These are phyloP conservation scores for Fraxinus anomala DNA, from an alignment of 257 asterid species.

Conservation along the genomic window DNA sequence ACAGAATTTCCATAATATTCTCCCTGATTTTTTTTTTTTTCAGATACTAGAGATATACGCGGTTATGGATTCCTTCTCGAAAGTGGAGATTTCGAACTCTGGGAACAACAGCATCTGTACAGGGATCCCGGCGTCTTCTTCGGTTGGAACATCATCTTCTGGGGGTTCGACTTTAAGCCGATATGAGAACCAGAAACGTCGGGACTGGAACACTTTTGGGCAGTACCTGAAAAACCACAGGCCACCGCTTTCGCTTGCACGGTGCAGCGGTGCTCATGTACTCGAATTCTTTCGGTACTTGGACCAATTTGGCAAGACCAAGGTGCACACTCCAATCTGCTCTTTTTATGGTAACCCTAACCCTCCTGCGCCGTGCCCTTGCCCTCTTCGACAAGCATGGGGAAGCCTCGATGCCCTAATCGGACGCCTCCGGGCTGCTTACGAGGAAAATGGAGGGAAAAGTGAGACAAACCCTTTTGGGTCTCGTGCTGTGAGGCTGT, in stretches of 20 bases:
- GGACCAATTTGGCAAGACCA: slow-evolving; percentile 50
- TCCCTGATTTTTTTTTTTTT: not conserved
- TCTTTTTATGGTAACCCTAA: slow-evolving; percentile 47
- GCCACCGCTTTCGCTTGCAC: slow-evolving; percentile 49
- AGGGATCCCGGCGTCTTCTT: not conserved
- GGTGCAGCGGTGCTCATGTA: slow-evolving; percentile 54
- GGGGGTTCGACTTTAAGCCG: slow-evolving; percentile 33
- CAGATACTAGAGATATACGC: not conserved
- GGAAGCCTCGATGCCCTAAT: slow-evolving; percentile 58
- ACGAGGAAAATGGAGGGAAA: slow-evolving; percentile 51
- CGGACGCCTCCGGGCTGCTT: slow-evolving; percentile 53
- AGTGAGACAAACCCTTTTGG: slow-evolving; percentile 51
- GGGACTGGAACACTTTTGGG: slow-evolving; percentile 52
- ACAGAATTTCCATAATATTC: no score
- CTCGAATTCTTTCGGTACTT: slow-evolving; percentile 52
- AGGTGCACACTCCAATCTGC: slow-evolving; percentile 43
- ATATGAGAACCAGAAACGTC: slow-evolving; percentile 51
- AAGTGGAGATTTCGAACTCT: slow-evolving; percentile 32
- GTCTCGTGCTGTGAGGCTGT: slow-evolving; percentile 46
- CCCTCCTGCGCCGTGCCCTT: slow-evolving; percentile 55
- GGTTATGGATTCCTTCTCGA: slow-evolving; percentile 24
- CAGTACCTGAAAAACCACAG: slow-evolving; percentile 53
- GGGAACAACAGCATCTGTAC: not conserved
- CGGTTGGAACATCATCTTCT: slow-evolving; percentile 9
- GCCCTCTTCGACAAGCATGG: slow-evolving; percentile 63